These are phyloP conservation scores for Tirmania nivea DNA, from an alignment of 495 filamentous ascomycete species.

Conservation along the genomic window DNA sequence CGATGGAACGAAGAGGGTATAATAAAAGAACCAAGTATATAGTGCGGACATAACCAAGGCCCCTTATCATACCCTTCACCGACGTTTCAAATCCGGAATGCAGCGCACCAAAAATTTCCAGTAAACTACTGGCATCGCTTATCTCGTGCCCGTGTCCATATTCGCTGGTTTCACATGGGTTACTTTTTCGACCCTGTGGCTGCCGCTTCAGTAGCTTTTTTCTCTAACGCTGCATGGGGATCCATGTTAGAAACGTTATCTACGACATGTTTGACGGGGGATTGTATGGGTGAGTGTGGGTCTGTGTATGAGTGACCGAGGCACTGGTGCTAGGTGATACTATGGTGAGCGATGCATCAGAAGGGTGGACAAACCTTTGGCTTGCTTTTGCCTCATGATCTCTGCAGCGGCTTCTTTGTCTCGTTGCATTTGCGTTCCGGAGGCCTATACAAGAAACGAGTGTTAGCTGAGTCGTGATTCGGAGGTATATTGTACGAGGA, in stretches of 20 bases:
- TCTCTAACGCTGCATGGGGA: neutral
- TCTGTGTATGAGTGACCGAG: neutral
- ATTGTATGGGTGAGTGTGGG: neutral
- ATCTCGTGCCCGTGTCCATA: too few species aligned
- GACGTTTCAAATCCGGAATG: too few species aligned
- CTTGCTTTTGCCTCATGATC: constrained; percentile 83
- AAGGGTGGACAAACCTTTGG: constrained; percentile 37
- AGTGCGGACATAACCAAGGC: too few species aligned
- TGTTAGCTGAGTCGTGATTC: neutral
- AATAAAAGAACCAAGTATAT: too few species aligned
- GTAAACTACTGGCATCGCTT: too few species aligned
- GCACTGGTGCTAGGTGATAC: neutral
- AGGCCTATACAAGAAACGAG: neutral
- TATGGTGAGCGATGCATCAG: neutral
- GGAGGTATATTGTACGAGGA: neutral
- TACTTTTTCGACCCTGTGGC: neutral
- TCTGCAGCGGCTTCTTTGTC: constrained; percentile 55
- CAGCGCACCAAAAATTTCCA: too few species aligned
- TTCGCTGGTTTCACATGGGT: too few species aligned
- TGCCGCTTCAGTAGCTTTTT: neutral
- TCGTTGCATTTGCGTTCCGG: constrained; percentile 46
- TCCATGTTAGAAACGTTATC: neutral
- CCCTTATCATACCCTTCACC: too few species aligned
- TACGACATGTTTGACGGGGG: neutral
- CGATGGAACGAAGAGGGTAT: too few species aligned